A percentile compares a stretch with the other conserved stretches of the same genome.
Conservation (phyloP, 2,329 filamentous ascomycete species). For the Septoria petroselini region DNA sequence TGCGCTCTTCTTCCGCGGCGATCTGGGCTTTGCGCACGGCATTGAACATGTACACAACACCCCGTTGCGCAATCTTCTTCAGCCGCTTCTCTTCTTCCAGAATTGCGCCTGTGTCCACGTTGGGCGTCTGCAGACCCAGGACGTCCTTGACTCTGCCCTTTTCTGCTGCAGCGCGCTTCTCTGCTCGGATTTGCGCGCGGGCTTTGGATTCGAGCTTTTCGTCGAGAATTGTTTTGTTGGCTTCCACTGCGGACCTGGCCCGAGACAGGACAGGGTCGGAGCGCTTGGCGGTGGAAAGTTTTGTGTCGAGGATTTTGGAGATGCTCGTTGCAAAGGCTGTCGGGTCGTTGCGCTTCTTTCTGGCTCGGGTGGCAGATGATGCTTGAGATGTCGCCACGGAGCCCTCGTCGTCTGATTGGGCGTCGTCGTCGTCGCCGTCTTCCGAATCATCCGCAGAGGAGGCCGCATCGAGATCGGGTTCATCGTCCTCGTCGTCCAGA, state of each 20-base stretch:
- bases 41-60: constrained; percentile 95
- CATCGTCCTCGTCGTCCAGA: constrained; percentile 45
- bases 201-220: constrained; percentile 78
- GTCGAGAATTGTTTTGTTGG: constrained; percentile 70
- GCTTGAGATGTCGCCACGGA: constrained; percentile 31
- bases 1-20: constrained; percentile 74
- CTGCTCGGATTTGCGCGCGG: constrained; percentile 70
- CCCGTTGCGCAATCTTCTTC: constrained; percentile 83
- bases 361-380: constrained; percentile 20
- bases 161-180: constrained; percentile 75
- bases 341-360: constrained; percentile 86
- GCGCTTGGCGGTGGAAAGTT: constrained; percentile 76
- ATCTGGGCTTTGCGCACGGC: constrained; percentile 91
- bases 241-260: constrained; percentile 69
- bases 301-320: constrained; percentile 86
- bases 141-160: constrained; percentile 88
- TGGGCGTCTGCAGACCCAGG: constrained; percentile 58
- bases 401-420: constrained; percentile 35
- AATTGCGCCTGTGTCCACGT: constrained; percentile 50
- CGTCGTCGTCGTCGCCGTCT: too few species aligned
- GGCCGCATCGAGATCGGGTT: constrained; percentile 25
- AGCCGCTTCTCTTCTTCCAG: constrained; percentile 73
- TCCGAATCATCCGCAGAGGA: constrained; percentile 22
- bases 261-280: constrained; percentile 88
- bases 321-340: constrained; percentile 88